Evolutionary conservation across 805 yeast species (phyloP), one percentile per base, ranked within the genome.

Genomic region (Pichia exigua): DNA sequence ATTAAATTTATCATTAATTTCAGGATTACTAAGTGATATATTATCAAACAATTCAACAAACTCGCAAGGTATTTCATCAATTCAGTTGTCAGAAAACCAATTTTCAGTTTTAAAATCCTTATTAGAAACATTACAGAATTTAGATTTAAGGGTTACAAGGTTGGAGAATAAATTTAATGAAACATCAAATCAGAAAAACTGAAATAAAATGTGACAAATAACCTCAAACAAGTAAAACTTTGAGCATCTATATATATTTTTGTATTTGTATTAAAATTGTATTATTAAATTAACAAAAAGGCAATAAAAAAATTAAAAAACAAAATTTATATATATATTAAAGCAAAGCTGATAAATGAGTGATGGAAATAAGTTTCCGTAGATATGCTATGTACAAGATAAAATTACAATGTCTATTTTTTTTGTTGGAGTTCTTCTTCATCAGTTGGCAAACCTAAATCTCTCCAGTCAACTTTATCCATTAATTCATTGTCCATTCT

Each of bases 401-500:
- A n/a, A 24, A 35, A 35, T 17, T 5, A 35, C 17, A 26, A n/a
- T 12, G 21, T 17, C 20, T 10, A n/a, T n/a, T 15, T 21, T 21
- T 35, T 42, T 15, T 47, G 28, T 28, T 42, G n/a, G 4, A 12
- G 17, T 32, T 21, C 51, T 28, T 51, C 49, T 27, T 49, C 49
- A 54, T 67, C 71, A 2, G 61, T 66, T 20, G 71, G 71, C 45
- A 69, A 56, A 13, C 73, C 73, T 38, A 69, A 60, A 41, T 69
- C 71, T 27, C 61, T 60, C 73, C 73, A 69, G 9, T 52, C 57
- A 8, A 66, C 68, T 44, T 54, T 61, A 38, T 69, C 73, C 73
- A 69, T 69, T 44, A 69, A 54, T 8, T 68, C 71, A 56, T 89
- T 75, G 30, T 88, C 88, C 98, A 92, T 94, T 56, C 99, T 74